Base-by-base conservation (phyloP, 805 yeast genomes). In the Candida gorgasii region DNA sequence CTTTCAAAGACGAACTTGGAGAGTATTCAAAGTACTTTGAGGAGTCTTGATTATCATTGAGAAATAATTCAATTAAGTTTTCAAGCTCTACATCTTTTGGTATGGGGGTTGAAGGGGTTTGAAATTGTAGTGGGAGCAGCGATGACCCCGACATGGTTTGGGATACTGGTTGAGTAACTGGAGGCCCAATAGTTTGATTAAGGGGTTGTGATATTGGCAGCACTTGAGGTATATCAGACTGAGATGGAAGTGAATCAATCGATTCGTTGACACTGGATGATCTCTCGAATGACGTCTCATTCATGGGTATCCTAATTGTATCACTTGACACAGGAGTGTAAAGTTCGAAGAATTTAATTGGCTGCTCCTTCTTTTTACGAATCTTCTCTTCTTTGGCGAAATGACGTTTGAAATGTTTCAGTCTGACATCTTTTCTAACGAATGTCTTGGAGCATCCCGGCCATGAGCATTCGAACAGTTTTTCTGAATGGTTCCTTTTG, bases 401-500 rank as follows among this genome's bases (percentile, higher is more conserved):
- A 24, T 44, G 48, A 19, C 48, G 38, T 24, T 44, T 40, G 27
- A 33, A 11, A 18, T 56, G 61, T 31, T 55, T 57, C 36, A 49
- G 53, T 30, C 43, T 45, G 4, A 54, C 51, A 40, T 56, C 61
- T 18, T 49, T 56, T 17, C 61, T 40, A 8, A 44, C 39, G 36
- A 56, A 56, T 13, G 32, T 16, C 32, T 49, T 44, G 4, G 39
- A 36, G 40, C 61, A 56, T 8, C 50, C 50, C 2, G 53, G 50
- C 51, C 54, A 49, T 14, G 42, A 17, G 33, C 61, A 56, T 3
- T 38, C 26, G 20, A 40, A 47, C 18, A 32, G 38, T 9, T 17
- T 19, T 11, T 39, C 36, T 17, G 46, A 50, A 40, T 81, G 86
- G 53, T 80, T 81, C 40, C 78, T 63, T 52, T 76, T 71, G 54